Evolutionary conservation across 2,329 filamentous ascomycete species (phyloP), one percentile per base, ranked within the genome.

Genomic region (Fusarium concolor): DNA sequence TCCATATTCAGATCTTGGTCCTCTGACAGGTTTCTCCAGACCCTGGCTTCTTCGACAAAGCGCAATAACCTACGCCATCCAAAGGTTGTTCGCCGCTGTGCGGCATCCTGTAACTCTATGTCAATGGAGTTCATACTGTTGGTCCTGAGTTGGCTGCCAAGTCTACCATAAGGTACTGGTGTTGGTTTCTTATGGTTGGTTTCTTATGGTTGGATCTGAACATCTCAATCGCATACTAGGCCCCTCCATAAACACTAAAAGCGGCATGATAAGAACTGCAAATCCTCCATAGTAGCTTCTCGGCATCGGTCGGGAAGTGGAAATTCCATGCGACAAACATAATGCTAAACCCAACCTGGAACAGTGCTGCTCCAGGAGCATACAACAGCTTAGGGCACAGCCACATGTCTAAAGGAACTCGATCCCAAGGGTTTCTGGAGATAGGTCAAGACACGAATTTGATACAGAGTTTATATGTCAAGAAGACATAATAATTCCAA

Each of bases 401-500:
- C 38, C 38, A 41, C 18, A 22, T 41, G 18, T 41, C 38, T 26
- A 24, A 43, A 26, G 41, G 41, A 11, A 75, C 60, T 11, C 74
- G 61, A 17, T 75, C 71, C 68, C 70, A 73, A 6, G 65, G 65
- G 5, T 52, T 28, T 8, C 38, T 26, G 10, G 39, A 74, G 17
- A 73, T 61, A 9, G 57, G 59, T 2, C 72, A 62, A 1, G 63
- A 53, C 3, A 62, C 64, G 20, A 71, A 52, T 2, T 70, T 37
- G 7, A 76, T 10, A 11, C 43, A 45, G 5, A 72, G 10, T 18
- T 59, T 57, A 37, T 73, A 62, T 6, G 56, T 39, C 7, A 76
- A 42, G 5, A 58, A 42, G 1, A 51, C 52, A 42, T 70, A 74
- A 31, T 71, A 73, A 15, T 31, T 39, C 74, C 73, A 76, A 31